Percentiles rank a stretch among this genome's conserved stretches.
These are phyloP conservation scores for Anthracocystis setariae DNA, from an alignment of 1,284 basidiomycete genomes.

Conservation along the genomic window DNA sequence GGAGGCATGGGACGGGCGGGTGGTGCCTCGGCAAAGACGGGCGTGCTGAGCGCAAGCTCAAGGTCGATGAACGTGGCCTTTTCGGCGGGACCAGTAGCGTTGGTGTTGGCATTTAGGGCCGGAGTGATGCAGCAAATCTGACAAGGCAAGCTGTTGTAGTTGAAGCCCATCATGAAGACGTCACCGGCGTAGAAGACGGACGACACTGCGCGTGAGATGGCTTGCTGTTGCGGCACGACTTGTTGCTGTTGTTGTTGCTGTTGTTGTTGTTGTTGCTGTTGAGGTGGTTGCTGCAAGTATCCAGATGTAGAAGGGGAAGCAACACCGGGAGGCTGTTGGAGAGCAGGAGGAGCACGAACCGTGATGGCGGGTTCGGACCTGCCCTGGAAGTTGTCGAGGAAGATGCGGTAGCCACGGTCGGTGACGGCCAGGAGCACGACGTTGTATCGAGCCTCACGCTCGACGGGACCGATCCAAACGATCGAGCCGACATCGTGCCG, in stretches of 20 bases:
- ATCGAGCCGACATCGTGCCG: slow-evolving; percentile 58
- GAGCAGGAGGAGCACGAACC: slow-evolving; percentile 41
- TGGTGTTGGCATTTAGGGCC: slow-evolving; percentile 30
- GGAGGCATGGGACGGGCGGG: slow-evolving; percentile 15
- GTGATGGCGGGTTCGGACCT: slow-evolving; percentile 50
- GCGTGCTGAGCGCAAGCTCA: slow-evolving; percentile 47
- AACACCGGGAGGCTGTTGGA: slow-evolving; percentile 44
- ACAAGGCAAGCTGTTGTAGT: slow-evolving; percentile 38
- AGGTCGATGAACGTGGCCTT: slow-evolving; percentile 51
- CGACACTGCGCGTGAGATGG: slow-evolving; percentile 41
- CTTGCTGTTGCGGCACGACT: slow-evolving; percentile 13
- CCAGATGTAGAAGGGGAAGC: slow-evolving; percentile 14
- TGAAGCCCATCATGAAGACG: slow-evolving; percentile 55
- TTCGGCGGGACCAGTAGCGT: slow-evolving; percentile 39
- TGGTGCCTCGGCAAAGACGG: slow-evolving; percentile 54
- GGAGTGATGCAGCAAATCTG: slow-evolving; percentile 52
- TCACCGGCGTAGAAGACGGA: slow-evolving; percentile 49
- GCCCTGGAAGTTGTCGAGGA: slow-evolving; percentile 62
- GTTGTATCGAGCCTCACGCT: slow-evolving; percentile 44
- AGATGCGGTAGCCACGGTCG: slow-evolving; percentile 63
- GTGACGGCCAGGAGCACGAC: slow-evolving; percentile 64
- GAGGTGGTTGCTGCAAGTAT: slow-evolving; percentile 12
- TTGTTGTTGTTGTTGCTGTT: slow-evolving; percentile 25
- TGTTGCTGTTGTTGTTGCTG: slow-evolving; percentile 14
- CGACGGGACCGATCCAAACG: slow-evolving; percentile 57